These are phyloP conservation scores for Fusarium piperis DNA, from an alignment of 2,329 filamentous ascomycete genomes.

Conservation along the genomic window DNA sequence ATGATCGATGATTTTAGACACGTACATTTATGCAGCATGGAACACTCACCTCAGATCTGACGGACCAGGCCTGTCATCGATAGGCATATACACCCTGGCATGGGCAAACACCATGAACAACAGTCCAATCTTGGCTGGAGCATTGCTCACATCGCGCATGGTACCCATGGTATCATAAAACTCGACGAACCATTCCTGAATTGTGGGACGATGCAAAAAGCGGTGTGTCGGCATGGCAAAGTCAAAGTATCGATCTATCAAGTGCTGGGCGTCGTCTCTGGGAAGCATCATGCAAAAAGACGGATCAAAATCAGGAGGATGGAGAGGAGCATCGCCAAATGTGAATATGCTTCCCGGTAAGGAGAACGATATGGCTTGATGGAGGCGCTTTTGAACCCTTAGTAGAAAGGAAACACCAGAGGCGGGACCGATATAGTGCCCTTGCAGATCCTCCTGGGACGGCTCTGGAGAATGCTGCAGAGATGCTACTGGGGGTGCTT, in stretches of 20 bases:
- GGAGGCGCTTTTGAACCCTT: conserved; percentile 44
- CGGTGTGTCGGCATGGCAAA: conserved; percentile 66
- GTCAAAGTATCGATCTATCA: conserved; percentile 64
- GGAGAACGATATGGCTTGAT: conserved; percentile 39
- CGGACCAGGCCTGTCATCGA: conserved; percentile 37
- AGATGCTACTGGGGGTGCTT: conserved; percentile 18
- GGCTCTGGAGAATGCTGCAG: conserved; percentile 43
- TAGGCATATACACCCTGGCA: conserved; percentile 53
- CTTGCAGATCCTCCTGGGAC: conserved; percentile 44
- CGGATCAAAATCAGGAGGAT: conserved; percentile 46
- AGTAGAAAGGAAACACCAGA: conserved; percentile 46
- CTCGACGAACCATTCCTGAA: conserved; percentile 58
- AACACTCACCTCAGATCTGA: conserved; percentile 32
- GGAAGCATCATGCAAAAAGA: conserved; percentile 53
- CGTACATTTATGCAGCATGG: rapidly evolving
- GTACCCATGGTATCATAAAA: conserved; percentile 49
- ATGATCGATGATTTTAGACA: neutral
- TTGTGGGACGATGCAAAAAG: conserved; percentile 62
- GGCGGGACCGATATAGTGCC: conserved; percentile 47
- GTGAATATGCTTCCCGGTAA: conserved; percentile 53
- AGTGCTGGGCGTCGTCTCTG: conserved; percentile 43
- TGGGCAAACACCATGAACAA: conserved; percentile 63
- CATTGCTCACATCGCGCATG: conserved; percentile 37
- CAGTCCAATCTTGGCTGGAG: conserved; percentile 51
- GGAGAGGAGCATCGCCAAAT: conserved; percentile 61